These are phyloP conservation scores for Vitis hybrid DNA, from an alignment of 177 flowering plant genomes.

Conservation along the genomic window DNA sequence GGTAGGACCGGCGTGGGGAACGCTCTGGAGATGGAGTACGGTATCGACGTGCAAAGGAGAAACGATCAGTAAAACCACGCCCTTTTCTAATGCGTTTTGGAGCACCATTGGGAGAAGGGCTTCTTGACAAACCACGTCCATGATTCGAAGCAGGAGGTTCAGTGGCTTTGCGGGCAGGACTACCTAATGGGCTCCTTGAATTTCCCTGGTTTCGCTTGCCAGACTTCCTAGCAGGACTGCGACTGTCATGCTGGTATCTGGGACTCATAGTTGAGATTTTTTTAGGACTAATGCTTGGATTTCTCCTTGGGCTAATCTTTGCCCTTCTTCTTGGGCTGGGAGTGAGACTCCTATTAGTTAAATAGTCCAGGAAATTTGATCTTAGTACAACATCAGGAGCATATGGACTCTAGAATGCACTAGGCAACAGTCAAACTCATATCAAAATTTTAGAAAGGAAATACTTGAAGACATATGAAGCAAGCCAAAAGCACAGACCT, in stretches of 20 bases:
- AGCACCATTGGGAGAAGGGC: slow-evolving; percentile 66
- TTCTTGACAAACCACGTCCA: slow-evolving; percentile 46
- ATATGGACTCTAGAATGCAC: not conserved
- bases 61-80: slow-evolving; percentile 89
- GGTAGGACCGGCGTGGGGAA: slow-evolving; percentile 53
- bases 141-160: slow-evolving; percentile 39
- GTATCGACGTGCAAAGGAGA: slow-evolving; percentile 82
- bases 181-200: slow-evolving; percentile 40
- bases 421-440: not conserved
- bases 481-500: slow-evolving; percentile 45
- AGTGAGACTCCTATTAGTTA: slow-evolving; percentile 36
- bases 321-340: slow-evolving; percentile 35
- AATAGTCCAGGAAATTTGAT: slow-evolving; percentile 4
- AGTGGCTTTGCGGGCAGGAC: slow-evolving; percentile 38
- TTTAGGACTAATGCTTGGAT: slow-evolving; percentile 40
- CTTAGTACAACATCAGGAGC: not conserved
- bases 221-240: slow-evolving; percentile 38
- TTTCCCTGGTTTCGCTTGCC: slow-evolving; percentile 27
- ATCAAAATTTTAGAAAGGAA: not conserved
- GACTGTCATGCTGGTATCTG: slow-evolving; percentile 21
- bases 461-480: not conserved
- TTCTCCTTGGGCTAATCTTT: slow-evolving; percentile 31
- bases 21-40: slow-evolving; percentile 93
- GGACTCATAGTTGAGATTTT: slow-evolving; percentile 23
- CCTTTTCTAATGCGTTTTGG: slow-evolving; percentile 90